A percentile compares a stretch with the other conserved stretches of the same genome.
Conservation (phyloP, 1,284 basidiomycete genomes). For the Puccinia triticina region DNA sequence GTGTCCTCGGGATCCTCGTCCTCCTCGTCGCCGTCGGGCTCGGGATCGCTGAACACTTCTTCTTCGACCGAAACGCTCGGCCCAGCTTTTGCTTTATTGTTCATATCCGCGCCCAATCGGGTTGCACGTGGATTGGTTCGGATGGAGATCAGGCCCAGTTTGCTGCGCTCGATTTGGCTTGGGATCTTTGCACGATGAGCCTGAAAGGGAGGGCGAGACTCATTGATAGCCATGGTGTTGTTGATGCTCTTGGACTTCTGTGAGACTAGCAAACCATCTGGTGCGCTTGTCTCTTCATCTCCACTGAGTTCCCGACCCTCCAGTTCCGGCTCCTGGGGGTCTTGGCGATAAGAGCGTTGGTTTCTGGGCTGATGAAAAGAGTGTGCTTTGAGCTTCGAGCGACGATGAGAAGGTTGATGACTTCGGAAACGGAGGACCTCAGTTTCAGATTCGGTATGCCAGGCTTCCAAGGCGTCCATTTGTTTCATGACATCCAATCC, state of each 20-base stretch:
- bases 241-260: background rate
- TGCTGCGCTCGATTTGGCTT: background rate
- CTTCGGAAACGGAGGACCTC: background rate
- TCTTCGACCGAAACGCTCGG: background rate
- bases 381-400: background rate
- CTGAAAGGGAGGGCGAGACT: background rate
- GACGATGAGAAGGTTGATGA: conserved; percentile 7
- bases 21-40: conserved; percentile 8
- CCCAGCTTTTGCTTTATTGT: background rate
- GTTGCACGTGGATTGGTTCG: background rate
- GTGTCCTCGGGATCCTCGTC: background rate
- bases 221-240: background rate
- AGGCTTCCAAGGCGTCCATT: conserved; percentile 34
- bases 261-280: background rate
- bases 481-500: conserved; percentile 49
- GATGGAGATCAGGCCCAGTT: background rate
- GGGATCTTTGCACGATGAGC: background rate
- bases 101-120: too few relatives aligned
- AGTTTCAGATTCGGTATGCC: conserved; percentile 24
- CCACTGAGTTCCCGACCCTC: background rate
- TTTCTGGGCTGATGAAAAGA: background rate
- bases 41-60: conserved; percentile 7
- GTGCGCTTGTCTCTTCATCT: background rate
- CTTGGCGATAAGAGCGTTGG: background rate
- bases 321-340: background rate